Evolutionary conservation across 1,139 yeast species (phyloP).

Genomic region (Saccharomyces hybrid): DNA sequence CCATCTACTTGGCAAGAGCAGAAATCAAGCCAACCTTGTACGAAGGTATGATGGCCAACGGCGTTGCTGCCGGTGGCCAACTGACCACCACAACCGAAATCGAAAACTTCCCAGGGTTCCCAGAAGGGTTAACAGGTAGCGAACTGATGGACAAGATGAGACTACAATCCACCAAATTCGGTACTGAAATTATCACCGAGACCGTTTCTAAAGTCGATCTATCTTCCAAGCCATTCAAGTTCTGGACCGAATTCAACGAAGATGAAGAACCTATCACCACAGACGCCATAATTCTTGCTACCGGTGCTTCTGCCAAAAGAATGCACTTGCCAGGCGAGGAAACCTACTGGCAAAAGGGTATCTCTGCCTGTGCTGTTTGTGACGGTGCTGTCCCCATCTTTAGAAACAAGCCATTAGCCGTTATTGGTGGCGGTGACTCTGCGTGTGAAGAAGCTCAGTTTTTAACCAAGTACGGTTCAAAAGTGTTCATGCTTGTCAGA

Average conservation of each 20-base stretch:
- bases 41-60: conserved; percentile 96
- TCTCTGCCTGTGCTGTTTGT: conserved; percentile 98
- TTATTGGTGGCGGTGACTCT: conserved; percentile 97
- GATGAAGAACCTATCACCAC: conserved; percentile 83
- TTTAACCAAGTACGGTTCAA: conserved; percentile 92
- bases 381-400: conserved; percentile 99
- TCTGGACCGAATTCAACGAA: conserved; percentile 93
- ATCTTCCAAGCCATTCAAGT: conserved; percentile 79
- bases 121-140: conserved; percentile 83
- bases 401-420: conserved; percentile 95
- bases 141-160: conserved; percentile 91
- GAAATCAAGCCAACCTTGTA: conserved; percentile 88
- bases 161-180: conserved; percentile 76
- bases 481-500: conserved; percentile 87
- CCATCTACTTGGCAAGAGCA: conserved; percentile 91
- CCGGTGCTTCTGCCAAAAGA: conserved; percentile 97
- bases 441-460: conserved; percentile 98
- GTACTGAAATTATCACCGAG: conserved; percentile 90
- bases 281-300: conserved; percentile 86
- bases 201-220: conserved; percentile 88
- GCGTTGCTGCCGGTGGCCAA: conserved; percentile 98
- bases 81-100: conserved; percentile 95
- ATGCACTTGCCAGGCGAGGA: conserved; percentile 93
- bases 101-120: conserved; percentile 98
- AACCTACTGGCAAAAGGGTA: conserved; percentile 96